A percentile compares a stretch with the other conserved stretches of the same genome.
phyloP scores from a whole-genome alignment of 1,139 yeast genomes.

The Geotrichum australiense region DNA sequence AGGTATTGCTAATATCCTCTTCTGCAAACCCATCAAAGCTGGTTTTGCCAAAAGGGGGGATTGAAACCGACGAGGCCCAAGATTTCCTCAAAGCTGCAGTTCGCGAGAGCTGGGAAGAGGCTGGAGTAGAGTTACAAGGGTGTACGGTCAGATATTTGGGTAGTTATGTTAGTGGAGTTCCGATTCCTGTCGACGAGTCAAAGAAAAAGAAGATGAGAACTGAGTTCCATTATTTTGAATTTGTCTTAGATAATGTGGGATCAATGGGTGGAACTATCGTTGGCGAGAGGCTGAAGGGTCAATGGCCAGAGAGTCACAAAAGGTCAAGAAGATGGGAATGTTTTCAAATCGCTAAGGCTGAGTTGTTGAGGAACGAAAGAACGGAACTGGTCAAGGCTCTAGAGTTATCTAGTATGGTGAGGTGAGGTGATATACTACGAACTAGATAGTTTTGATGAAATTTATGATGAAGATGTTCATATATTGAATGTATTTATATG shows the following conservation, averaged over 20 bases:
- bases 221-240: slow-evolving; percentile 80
- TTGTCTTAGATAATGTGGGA: slow-evolving; percentile 44
- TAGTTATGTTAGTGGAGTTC: slow-evolving; percentile 60
- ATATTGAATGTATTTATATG: too few relatives aligned
- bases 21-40: slow-evolving; percentile 59
- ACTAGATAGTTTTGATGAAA: too few relatives aligned
- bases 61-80: slow-evolving; percentile 74
- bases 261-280: too few relatives aligned
- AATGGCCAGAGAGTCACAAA: slow-evolving; percentile 66
- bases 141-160: slow-evolving; percentile 58
- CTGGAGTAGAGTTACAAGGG: slow-evolving; percentile 60
- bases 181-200: slow-evolving; percentile 32
- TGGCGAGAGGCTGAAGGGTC: slow-evolving; percentile 42
- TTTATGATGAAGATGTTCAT: too few relatives aligned
- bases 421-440: too few relatives aligned
- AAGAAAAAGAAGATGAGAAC: slow-evolving; percentile 48
- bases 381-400: slow-evolving; percentile 24
- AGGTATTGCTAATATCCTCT: slow-evolving; percentile 73
- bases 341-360: slow-evolving; percentile 52
- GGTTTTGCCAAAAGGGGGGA: slow-evolving; percentile 96
- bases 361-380: slow-evolving; percentile 20
- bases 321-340: slow-evolving; percentile 72
- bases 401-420: slow-evolving; percentile 10
- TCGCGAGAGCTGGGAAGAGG: slow-evolving; percentile 97
- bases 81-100: slow-evolving; percentile 46